phyloP scores from a whole-genome alignment of 2,329 filamentous ascomycete genomes.

The Paraconiothyrium sp. region DNA sequence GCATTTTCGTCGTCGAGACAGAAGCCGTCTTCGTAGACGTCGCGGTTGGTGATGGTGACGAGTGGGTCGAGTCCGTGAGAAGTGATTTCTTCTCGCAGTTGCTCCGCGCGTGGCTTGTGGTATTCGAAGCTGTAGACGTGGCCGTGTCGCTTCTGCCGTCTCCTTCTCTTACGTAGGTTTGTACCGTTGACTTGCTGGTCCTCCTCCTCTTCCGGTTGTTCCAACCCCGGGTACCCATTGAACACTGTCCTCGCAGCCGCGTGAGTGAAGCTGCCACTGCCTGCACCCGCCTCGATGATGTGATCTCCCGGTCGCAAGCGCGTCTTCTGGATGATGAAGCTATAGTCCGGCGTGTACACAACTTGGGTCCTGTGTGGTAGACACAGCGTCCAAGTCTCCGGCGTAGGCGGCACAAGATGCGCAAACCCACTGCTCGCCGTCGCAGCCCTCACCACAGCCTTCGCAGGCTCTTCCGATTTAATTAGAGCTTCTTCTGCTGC shows the following conservation, averaged over 20 bases:
- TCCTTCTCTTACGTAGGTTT: conserved; percentile 30
- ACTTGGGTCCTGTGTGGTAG: conserved; percentile 85
- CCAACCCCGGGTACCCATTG: conserved; percentile 68
- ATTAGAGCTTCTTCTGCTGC: conserved; percentile 20
- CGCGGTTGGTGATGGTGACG: conserved; percentile 78
- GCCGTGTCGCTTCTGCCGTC: conserved; percentile 58
- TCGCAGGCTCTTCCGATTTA: conserved; percentile 45
- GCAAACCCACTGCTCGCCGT: conserved; percentile 74
- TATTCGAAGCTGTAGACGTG: conserved; percentile 86
- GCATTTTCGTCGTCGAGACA: conserved; percentile 54
- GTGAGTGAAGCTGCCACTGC: conserved; percentile 86
- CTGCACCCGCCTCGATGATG: conserved; percentile 82
- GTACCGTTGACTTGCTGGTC: conserved; percentile 46
- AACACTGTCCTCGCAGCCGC: conserved; percentile 80
- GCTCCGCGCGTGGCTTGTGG: conserved; percentile 75
- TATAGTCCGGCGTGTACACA: conserved; percentile 87
- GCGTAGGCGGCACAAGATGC: conserved; percentile 80
- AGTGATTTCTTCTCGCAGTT: conserved; percentile 74
- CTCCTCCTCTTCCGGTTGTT: conserved; percentile 19
- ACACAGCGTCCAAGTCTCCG: conserved; percentile 83
- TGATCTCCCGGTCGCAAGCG: conserved; percentile 76
- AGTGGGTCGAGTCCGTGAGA: conserved; percentile 72
- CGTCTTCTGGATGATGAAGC: conserved; percentile 81
- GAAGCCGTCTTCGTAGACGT: conserved; percentile 82
- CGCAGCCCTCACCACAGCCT: conserved; percentile 45